Base-by-base conservation (phyloP, 2,329 filamentous ascomycete species). In the Lecanicillium sp. region DNA sequence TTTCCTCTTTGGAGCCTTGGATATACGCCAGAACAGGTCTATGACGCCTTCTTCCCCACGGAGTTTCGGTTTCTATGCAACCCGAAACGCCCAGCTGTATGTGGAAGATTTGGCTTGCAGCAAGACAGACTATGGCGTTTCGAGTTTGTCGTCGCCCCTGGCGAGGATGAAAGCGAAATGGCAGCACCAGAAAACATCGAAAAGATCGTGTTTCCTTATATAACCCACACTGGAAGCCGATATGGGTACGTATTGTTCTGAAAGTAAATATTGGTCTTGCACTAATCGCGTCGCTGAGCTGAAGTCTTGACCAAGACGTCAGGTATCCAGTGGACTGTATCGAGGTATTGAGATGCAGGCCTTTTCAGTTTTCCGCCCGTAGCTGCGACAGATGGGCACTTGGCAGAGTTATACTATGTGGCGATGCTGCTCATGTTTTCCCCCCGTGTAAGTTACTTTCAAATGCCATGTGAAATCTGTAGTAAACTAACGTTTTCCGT, bases 351-450 rank as follows among this genome's bases (percentile, higher is more conserved):
- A 60, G 69, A 4, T 71, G 61, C 13, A 48, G 66, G 11, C 68
- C 68, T 11, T 52, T 48, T 29, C 51, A 46, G 0, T 73, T 72
- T 45, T 57, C 62, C 1, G 62, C 64, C 15, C 58, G 64, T 39
- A 62, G 62, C 30, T 67, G 65, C 41, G 71, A 72, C 41, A 58
- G 53, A 27, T 74, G 70, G 70, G 58, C 59, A 15, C 46, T 57
- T 11, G 56, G 54, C 8, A 53, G 61, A 5, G 62, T 61, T 0
- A 56, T 71, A 18, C 51, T 74, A 1, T 64, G 61, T 30, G 69
- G 70, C 13, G 69, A 73, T 44, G 59, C 69, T 5, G 69, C 69
- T 3, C 69, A 73, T 48, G 70, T 72, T 4, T 72, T 72, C 41
- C 70, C 69, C 5, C 69, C 69, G 3, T 72, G 22, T 25, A 11